Conservation (phyloP, 225 moss, liverwort and hornwort species). For the Sphagnum tenellum region DNA sequence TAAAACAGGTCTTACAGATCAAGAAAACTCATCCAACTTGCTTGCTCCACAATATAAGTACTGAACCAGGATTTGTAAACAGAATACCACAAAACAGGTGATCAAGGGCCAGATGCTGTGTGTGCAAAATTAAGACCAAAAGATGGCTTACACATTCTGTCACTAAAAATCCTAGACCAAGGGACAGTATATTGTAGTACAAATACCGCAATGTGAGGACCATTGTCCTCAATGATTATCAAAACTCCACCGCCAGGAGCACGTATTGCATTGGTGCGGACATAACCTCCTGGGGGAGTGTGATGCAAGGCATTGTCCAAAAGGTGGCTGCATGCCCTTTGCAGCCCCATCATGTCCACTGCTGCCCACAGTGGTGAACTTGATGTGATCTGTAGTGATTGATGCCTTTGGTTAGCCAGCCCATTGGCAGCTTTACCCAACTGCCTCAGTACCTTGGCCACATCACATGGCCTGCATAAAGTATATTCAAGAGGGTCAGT, state of each 20-base stretch:
- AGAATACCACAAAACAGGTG: too few relatives aligned
- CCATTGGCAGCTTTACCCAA: constrained; percentile 76
- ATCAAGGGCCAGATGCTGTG: too few relatives aligned
- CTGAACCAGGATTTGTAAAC: too few relatives aligned
- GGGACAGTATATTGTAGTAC: too few relatives aligned
- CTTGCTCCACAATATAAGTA: neutral
- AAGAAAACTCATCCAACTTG: neutral
- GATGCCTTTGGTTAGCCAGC: constrained; percentile 67
- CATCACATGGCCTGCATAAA: constrained; percentile 74
- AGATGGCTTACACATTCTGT: too few relatives aligned
- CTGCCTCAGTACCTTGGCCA: constrained; percentile 73
- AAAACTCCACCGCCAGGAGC: constrained; percentile 79
- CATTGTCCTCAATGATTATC: constrained; percentile 65
- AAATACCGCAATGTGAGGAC: constrained; percentile 40
- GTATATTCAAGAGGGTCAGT: neutral
- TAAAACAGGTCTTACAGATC: neutral
- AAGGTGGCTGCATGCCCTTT: constrained; percentile 70
- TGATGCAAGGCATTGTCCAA: constrained; percentile 71
- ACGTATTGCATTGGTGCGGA: constrained; percentile 50
- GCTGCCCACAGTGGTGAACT: constrained; percentile 68
- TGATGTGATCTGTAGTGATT: constrained; percentile 70
- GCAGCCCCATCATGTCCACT: constrained; percentile 46
- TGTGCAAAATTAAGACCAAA: too few relatives aligned
- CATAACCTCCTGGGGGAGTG: constrained; percentile 68
- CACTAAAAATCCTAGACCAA: too few relatives aligned